Evolutionary conservation across 1,284 basidiomycete genomes (phyloP).

Genomic region (Papiliotrema flavescens): DNA sequence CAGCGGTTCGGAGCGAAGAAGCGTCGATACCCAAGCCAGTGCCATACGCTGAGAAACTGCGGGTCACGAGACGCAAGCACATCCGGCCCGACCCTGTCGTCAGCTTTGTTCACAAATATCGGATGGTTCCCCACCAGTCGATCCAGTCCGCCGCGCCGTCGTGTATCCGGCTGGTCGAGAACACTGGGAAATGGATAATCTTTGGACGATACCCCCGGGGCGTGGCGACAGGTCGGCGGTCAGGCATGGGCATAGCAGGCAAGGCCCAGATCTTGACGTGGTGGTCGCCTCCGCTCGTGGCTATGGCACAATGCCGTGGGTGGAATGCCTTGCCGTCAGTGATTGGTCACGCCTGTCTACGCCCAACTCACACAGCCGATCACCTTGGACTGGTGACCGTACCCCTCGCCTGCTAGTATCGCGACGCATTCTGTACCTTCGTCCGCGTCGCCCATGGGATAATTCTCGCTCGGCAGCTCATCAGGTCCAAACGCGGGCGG

Average conservation of each 20-base stretch:
- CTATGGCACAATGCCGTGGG: slow-evolving; percentile 22
- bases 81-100: slow-evolving; percentile 20
- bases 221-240: background rate
- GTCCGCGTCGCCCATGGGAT: slow-evolving; percentile 30
- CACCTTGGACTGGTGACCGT: slow-evolving; percentile 23
- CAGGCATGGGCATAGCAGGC: slow-evolving; percentile 18
- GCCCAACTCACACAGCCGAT: slow-evolving; percentile 13
- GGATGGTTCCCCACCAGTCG: slow-evolving; percentile 19
- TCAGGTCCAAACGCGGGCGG: background rate
- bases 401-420: slow-evolving; percentile 24
- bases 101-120: background rate
- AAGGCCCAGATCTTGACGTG: slow-evolving; percentile 32
- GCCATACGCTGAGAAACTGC: slow-evolving; percentile 16
- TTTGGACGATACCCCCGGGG: slow-evolving; percentile 18
- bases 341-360: background rate
- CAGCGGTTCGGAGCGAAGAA: slow-evolving; percentile 13
- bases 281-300: slow-evolving; percentile 20
- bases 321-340: slow-evolving; percentile 20
- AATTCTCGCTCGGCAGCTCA: slow-evolving; percentile 15
- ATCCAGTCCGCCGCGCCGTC: slow-evolving; percentile 18
- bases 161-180: slow-evolving; percentile 24
- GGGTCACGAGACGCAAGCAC: slow-evolving; percentile 15
- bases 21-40: slow-evolving; percentile 24
- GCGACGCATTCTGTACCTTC: slow-evolving; percentile 25
- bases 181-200: slow-evolving; percentile 22